These are phyloP conservation scores for Neonothopanus nambi DNA, from an alignment of 1,284 basidiomycete species.

Conservation along the genomic window DNA sequence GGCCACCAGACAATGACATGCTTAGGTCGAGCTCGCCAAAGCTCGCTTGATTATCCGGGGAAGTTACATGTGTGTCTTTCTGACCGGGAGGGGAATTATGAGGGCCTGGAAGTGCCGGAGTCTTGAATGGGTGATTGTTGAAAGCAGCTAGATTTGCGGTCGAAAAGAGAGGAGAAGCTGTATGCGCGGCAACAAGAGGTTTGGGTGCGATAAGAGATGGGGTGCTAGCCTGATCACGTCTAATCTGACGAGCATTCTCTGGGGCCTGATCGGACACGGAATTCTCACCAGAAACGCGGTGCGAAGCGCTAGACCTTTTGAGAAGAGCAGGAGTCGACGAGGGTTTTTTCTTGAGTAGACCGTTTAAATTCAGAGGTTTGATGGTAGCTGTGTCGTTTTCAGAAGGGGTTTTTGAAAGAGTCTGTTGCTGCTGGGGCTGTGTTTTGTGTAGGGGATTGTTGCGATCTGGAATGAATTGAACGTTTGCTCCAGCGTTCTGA, in stretches of 20 bases:
- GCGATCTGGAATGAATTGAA: constrained; percentile 9
- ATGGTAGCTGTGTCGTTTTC: not conserved
- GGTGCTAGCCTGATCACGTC: constrained; percentile 1
- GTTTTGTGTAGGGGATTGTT: constrained; percentile 10
- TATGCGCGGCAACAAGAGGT: constrained; percentile 6
- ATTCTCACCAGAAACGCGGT: not conserved
- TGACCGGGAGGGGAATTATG: not conserved
- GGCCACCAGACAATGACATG: not conserved
- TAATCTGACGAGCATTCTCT: not conserved
- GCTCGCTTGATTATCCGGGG: not conserved
- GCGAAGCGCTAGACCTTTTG: constrained; percentile 1
- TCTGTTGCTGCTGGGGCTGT: not conserved
- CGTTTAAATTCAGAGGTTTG: constrained; percentile 14
- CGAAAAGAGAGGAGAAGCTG: constrained; percentile 3
- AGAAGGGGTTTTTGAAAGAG: not conserved
- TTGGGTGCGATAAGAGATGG: constrained; percentile 9
- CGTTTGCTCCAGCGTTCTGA: not conserved
- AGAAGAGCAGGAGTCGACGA: not conserved
- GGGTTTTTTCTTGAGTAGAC: constrained; percentile 9
- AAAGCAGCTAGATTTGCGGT: not conserved
- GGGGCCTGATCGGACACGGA: not conserved
- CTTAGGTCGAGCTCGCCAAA: constrained; percentile 9
- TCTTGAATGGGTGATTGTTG: constrained; percentile 6
- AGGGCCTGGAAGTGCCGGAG: constrained; percentile 3
- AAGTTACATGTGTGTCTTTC: constrained; percentile 9